Evolutionary conservation across 1,284 basidiomycete genomes (phyloP).

Genomic region (Cystobasidium sp.): DNA sequence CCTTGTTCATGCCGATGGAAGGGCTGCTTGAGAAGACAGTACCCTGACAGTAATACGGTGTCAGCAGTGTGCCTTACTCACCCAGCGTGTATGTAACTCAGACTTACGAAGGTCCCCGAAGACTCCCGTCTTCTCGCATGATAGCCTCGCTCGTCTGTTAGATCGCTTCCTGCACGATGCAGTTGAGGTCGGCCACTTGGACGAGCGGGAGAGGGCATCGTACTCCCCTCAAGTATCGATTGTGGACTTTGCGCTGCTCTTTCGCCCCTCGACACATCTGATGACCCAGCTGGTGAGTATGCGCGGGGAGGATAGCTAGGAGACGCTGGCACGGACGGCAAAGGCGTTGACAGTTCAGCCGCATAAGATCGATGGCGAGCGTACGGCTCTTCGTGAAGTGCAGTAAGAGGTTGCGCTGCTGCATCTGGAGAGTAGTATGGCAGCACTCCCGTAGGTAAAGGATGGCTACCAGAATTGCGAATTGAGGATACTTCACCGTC

Average conservation of each 20-base stretch:
- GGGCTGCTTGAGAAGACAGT: conserved; percentile 22
- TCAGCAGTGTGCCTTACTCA: background rate
- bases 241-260: background rate
- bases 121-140: conserved; percentile 11
- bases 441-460: background rate
- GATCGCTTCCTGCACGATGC: conserved; percentile 1
- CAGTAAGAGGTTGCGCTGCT: conserved; percentile 9
- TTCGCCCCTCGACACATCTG: background rate
- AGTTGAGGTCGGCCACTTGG: background rate
- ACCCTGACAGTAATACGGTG: background rate
- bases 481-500: conserved; percentile 15
- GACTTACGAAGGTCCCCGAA: conserved; percentile 20
- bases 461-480: conserved; percentile 15
- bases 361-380: conserved; percentile 16
- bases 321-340: conserved; percentile 3
- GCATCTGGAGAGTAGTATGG: conserved; percentile 23
- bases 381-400: conserved; percentile 8
- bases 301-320: conserved; percentile 32
- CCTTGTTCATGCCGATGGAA: conserved; percentile 9
- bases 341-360: conserved; percentile 4
- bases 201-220: background rate
- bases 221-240: background rate
- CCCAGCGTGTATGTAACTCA: background rate
- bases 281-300: conserved; percentile 28
- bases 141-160: background rate